Evolutionary conservation across 176 grass and related monocot species (phyloP).

Genomic region (Carex pumila): DNA sequence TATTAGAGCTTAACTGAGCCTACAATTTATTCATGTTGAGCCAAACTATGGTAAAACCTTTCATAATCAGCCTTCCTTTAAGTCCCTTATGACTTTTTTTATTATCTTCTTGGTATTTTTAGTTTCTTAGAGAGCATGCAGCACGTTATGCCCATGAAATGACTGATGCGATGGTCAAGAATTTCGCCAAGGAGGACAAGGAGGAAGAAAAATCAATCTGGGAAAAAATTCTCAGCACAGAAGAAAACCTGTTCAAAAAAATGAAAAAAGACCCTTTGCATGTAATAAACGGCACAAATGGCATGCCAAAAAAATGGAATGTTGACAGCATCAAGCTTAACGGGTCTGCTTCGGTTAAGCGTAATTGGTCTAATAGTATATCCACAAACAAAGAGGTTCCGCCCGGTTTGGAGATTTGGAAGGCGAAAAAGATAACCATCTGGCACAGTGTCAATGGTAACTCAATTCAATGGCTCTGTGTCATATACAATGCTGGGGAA

Average conservation of each 20-base stretch:
- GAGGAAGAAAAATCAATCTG: constrained; percentile 73
- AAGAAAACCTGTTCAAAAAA: constrained; percentile 36
- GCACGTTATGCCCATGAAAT: constrained; percentile 68
- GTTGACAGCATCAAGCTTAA: constrained; percentile 51
- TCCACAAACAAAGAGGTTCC: constrained; percentile 46
- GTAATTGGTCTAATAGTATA: constrained; percentile 32
- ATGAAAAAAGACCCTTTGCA: constrained; percentile 44
- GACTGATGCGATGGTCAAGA: constrained; percentile 68
- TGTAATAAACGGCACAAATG: constrained; percentile 47
- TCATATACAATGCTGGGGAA: constrained; percentile 75
- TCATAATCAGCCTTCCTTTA: background rate
- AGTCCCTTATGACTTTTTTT: background rate
- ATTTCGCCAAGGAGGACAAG: constrained; percentile 78
- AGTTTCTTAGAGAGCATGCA: constrained; percentile 92
- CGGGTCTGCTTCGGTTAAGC: constrained; percentile 39
- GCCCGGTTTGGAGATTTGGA: constrained; percentile 81
- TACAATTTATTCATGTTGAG: background rate
- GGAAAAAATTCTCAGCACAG: constrained; percentile 54
- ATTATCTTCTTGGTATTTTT: constrained; percentile 19
- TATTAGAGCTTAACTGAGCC: background rate
- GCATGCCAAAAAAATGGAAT: constrained; percentile 30
- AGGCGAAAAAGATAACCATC: constrained; percentile 66
- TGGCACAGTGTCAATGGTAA: constrained; percentile 79
- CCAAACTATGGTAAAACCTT: background rate
- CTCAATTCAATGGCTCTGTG: constrained; percentile 79